A percentile compares a stretch with the other conserved stretches of the same genome.
Conservation (phyloP, 1,284 basidiomycete genomes). For the Apiotrichum gamsii region DNA sequence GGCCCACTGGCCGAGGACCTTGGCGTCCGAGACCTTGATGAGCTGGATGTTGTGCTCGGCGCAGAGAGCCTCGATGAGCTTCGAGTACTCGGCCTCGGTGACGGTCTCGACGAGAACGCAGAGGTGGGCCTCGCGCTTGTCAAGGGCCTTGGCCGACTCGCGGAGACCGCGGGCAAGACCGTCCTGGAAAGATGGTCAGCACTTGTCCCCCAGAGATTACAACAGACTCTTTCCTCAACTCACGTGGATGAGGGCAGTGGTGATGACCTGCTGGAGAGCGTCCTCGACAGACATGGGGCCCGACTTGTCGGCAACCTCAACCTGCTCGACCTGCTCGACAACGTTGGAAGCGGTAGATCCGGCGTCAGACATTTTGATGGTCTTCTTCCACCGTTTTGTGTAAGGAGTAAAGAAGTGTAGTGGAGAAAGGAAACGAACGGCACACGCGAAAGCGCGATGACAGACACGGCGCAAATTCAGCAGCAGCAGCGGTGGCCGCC, state of each 20-base stretch:
- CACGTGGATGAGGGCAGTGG: slow-evolving; percentile 62
- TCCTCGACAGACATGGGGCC: slow-evolving; percentile 96
- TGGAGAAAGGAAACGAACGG: not conserved
- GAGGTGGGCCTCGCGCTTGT: slow-evolving; percentile 97
- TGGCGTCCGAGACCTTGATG: slow-evolving; percentile 95
- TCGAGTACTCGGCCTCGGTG: slow-evolving; percentile 96
- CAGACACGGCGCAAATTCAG: no score
- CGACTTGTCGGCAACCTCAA: slow-evolving; percentile 77
- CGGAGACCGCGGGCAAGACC: slow-evolving; percentile 96
- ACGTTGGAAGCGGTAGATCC: slow-evolving; percentile 77
- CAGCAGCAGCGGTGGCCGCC: no score
- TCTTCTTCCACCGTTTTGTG: slow-evolving; percentile 42
- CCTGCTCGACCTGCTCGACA: slow-evolving; percentile 54
- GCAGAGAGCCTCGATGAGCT: slow-evolving; percentile 98
- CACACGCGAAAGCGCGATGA: not conserved
- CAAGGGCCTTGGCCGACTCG: slow-evolving; percentile 95
- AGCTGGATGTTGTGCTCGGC: slow-evolving; percentile 99
- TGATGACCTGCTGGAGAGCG: slow-evolving; percentile 77
- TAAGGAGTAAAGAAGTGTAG: slow-evolving; percentile 7
- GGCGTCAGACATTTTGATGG: slow-evolving; percentile 90
- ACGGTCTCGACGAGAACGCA: slow-evolving; percentile 99
- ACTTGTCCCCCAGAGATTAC: not conserved
- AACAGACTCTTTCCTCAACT: not conserved
- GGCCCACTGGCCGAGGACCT: slow-evolving; percentile 96
- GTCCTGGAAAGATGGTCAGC: slow-evolving; percentile 57